Evolutionary conservation across 306 rosid species (phyloP).

Genomic region (Vigna mungo): DNA sequence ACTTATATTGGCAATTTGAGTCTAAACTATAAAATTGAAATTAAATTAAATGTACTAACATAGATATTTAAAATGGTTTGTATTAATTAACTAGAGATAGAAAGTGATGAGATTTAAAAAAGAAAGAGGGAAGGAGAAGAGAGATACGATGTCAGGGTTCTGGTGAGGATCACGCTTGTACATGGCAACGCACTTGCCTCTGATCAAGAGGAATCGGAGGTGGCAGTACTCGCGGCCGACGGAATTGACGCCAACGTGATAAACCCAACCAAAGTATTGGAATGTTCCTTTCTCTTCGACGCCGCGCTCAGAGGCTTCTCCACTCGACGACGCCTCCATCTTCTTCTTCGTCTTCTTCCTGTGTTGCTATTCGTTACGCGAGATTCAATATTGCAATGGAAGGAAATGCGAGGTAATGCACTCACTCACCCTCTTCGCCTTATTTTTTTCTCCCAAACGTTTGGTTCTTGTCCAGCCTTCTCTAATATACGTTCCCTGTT

Average conservation of each 20-base stretch:
- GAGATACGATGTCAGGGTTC: conserved; percentile 74
- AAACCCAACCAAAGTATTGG: conserved; percentile 87
- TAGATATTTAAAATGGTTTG: no score
- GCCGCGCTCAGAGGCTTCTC: conserved; percentile 39
- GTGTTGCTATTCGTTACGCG: background rate
- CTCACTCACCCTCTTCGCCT: background rate
- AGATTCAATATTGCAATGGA: background rate
- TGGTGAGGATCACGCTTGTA: conserved; percentile 90
- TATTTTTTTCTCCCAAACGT: conserved; percentile 32
- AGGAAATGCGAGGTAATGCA: background rate
- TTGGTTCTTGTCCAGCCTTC: background rate
- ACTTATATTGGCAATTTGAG: background rate
- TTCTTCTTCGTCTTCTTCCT: background rate
- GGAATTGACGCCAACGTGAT: conserved; percentile 82
- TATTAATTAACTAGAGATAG: no score
- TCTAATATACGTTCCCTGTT: conserved; percentile 28
- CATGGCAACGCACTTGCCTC: conserved; percentile 76
- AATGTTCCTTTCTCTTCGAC: conserved; percentile 59
- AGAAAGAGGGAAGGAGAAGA: background rate
- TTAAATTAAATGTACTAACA: no score
- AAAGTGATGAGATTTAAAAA: no score
- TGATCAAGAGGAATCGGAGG: conserved; percentile 74
- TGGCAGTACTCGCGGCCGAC: conserved; percentile 84
- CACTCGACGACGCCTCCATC: conserved; percentile 5
- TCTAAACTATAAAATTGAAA: no score